Conservation (phyloP, 805 yeast species). For the Scheffersomyces ergatensis region DNA sequence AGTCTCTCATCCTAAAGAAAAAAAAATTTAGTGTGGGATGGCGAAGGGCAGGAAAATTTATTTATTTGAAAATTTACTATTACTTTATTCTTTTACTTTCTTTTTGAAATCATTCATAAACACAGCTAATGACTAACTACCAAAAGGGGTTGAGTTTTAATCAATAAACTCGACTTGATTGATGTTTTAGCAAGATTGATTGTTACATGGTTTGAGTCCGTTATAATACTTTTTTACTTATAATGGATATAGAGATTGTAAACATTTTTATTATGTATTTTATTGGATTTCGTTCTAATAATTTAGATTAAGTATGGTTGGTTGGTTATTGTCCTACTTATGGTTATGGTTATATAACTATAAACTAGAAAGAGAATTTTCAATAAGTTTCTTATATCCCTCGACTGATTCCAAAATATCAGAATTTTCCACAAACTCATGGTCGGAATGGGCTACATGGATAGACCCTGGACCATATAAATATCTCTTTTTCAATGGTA, state of each 20-base stretch:
- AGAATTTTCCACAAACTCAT: constrained; percentile 48
- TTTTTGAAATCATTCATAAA: too few relatives aligned
- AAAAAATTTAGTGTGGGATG: too few relatives aligned
- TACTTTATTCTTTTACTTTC: too few relatives aligned
- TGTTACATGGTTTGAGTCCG: constrained; percentile 48
- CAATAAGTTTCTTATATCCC: constrained; percentile 48
- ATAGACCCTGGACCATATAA: constrained; percentile 70
- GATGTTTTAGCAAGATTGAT: constrained; percentile 29
- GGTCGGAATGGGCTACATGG: constrained; percentile 56
- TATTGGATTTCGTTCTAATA: too few relatives aligned
- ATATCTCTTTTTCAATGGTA: constrained; percentile 35
- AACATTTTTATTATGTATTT: constrained; percentile 32
- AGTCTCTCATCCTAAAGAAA: too few relatives aligned
- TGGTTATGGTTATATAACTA: too few relatives aligned
- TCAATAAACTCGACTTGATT: too few relatives aligned
- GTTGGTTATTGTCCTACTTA: not conserved
- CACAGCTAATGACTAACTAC: too few relatives aligned
- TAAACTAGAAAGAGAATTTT: constrained; percentile 11
- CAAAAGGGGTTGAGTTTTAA: too few relatives aligned
- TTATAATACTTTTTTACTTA: constrained; percentile 23
- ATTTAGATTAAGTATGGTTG: too few relatives aligned
- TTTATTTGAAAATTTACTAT: too few relatives aligned
- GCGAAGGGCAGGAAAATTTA: too few relatives aligned
- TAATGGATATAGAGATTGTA: constrained; percentile 46
- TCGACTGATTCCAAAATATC: constrained; percentile 50